Base-by-base conservation (phyloP, 768 basidiomycete species). In the Saitozyma sp. region DNA sequence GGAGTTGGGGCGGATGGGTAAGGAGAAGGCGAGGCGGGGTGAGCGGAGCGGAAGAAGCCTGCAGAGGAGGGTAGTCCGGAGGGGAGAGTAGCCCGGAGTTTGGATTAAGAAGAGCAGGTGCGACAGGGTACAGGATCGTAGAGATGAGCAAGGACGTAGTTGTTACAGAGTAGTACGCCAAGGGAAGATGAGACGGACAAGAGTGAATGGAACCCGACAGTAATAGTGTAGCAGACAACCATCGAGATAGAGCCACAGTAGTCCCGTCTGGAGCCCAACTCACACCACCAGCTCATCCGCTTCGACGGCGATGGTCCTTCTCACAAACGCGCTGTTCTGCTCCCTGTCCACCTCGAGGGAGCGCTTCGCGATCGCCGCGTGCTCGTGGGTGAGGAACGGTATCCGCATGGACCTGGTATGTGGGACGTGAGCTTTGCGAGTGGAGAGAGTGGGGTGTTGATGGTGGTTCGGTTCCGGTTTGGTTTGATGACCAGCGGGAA, bases 341-440 rank as follows among this genome's bases (percentile, higher is more conserved):
- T 94, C 92, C 17, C 83, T 81, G 79, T 96, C 92, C 40, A 96
- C 92, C 64, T 89, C 87, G 74, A 96, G 89, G 64, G 86, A 88
- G 78, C 87, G 86, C 75, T 87, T 89, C 29, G 89, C 92, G 68
- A 92, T 90, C 53, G 78, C 73, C 9, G 93, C 93, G 73, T 96
- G 91, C 65, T 87, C 83, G 20, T 82, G 75, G 19, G 85, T 87
- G 19, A 84, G 83, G 67, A 95, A 92, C 9, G 92, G 93, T 49
- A 94, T 86, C 52, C 86, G 85, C 61, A 93, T 80, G 6, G 85
- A 87, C 52, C 89, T 56, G 46, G 8, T 3, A 9, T 8, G 8
- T n/a, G 55, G 14, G 56, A 54, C 49, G 38, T 3, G 38, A 9
- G 6, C 13, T 37, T 45, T 20, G 9, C 20, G 19, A 45, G 51